Conservation (phyloP, 164 flowering plant genomes). For the Annona cherimola region DNA sequence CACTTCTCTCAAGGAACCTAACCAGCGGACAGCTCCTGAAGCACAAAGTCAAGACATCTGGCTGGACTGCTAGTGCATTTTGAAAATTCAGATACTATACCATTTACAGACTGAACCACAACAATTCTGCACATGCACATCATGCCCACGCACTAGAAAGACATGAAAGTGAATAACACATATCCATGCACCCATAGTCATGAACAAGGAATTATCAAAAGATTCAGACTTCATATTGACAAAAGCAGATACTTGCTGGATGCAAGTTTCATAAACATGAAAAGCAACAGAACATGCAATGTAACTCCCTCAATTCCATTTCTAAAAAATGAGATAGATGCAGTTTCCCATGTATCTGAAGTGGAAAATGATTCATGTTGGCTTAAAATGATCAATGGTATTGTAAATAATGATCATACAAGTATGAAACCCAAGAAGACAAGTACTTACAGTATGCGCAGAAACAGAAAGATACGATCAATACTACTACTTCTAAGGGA, state of each 20-base stretch:
- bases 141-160: too few species aligned
- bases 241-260: background rate
- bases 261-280: background rate
- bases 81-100: too few species aligned
- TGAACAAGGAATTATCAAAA: background rate
- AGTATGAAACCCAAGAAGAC: background rate
- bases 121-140: too few species aligned
- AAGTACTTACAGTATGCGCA: background rate
- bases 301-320: background rate
- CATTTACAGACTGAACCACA: too few species aligned
- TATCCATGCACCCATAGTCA: too few species aligned
- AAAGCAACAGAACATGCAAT: background rate
- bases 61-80: too few species aligned
- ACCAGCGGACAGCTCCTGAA: too few species aligned
- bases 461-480: background rate
- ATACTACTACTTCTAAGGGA: background rate
- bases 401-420: background rate
- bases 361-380: too few species aligned
- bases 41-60: too few species aligned
- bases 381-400: background rate
- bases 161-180: too few species aligned
- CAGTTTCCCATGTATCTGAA: background rate
- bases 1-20: too few species aligned
- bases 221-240: background rate
- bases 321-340: background rate